Evolutionary conservation across 2,329 filamentous ascomycete genomes (phyloP).

Genomic region (Neonectria coccinea): DNA sequence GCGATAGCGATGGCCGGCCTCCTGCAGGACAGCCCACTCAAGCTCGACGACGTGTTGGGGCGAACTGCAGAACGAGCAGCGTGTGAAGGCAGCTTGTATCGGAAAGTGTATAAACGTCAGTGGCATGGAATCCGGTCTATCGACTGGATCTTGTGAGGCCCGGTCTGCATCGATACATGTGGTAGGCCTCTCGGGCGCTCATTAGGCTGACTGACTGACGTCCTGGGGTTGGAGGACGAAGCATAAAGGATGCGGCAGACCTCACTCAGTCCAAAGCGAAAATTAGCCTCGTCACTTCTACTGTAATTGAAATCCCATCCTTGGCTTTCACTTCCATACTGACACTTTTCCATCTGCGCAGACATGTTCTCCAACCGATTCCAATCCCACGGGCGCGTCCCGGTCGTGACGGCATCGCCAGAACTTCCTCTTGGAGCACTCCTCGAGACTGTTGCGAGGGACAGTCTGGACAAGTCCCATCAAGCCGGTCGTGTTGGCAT

Average conservation of each 20-base stretch:
- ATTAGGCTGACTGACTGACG: neutral
- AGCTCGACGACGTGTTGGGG: slow-evolving; percentile 25
- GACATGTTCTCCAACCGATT: neutral
- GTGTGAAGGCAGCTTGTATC: neutral
- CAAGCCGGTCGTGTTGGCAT: slow-evolving; percentile 41
- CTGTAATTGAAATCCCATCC: no score
- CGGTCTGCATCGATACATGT: neutral
- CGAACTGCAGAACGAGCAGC: slow-evolving; percentile 10
- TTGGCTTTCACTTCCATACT: neutral
- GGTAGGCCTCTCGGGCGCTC: neutral
- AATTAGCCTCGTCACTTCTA: neutral
- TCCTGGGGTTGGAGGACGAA: neutral
- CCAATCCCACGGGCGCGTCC: neutral
- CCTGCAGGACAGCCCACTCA: slow-evolving; percentile 27
- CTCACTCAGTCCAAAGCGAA: neutral
- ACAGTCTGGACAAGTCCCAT: slow-evolving; percentile 10
- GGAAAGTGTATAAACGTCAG: slow-evolving; percentile 30
- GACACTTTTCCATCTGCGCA: neutral
- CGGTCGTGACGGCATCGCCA: slow-evolving; percentile 10
- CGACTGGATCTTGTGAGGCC: neutral
- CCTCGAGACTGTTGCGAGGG: slow-evolving; percentile 35
- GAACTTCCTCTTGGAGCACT: slow-evolving; percentile 40
- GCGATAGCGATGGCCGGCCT: slow-evolving; percentile 35
- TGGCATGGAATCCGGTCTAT: neutral
- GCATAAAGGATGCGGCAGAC: neutral